Evolutionary conservation across 73 alveolate species (phyloP).

Genomic region (Stentor roeselii): DNA sequence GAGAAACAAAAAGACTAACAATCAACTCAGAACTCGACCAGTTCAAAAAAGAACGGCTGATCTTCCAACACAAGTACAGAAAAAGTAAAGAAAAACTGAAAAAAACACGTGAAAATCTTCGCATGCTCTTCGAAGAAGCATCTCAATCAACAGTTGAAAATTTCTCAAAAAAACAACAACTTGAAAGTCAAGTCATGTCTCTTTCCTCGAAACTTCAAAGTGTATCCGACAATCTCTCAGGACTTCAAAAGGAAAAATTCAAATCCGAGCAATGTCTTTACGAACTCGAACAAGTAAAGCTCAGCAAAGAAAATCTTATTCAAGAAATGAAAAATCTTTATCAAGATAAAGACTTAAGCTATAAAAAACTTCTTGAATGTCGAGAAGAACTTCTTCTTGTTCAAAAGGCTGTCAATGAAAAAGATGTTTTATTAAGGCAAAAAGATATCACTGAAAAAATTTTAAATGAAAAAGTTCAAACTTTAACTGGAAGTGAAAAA

Average conservation of each 20-base stretch:
- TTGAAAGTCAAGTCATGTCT: background rate
- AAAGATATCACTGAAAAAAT: background rate
- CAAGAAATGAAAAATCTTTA: background rate
- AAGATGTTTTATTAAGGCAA: background rate
- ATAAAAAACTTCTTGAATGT: slow-evolving; percentile 2
- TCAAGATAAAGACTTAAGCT: background rate
- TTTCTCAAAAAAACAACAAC: background rate
- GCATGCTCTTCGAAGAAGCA: background rate
- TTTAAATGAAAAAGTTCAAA: background rate
- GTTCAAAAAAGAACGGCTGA: too few relatives aligned
- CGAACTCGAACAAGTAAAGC: background rate
- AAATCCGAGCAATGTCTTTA: background rate
- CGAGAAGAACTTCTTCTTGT: background rate
- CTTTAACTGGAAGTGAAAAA: background rate
- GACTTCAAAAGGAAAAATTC: background rate
- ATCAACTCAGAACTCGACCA: too few relatives aligned
- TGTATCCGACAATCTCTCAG: background rate
- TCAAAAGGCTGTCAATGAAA: background rate
- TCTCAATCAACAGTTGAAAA: background rate
- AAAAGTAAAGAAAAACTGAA: too few relatives aligned
- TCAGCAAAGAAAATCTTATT: background rate
- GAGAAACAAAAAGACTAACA: too few relatives aligned
- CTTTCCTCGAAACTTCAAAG: background rate
- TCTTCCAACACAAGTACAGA: too few relatives aligned
- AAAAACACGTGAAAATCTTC: background rate